Evolutionary conservation across 768 basidiomycete species (phyloP).

Genomic region (Auriscalpium vulgare): DNA sequence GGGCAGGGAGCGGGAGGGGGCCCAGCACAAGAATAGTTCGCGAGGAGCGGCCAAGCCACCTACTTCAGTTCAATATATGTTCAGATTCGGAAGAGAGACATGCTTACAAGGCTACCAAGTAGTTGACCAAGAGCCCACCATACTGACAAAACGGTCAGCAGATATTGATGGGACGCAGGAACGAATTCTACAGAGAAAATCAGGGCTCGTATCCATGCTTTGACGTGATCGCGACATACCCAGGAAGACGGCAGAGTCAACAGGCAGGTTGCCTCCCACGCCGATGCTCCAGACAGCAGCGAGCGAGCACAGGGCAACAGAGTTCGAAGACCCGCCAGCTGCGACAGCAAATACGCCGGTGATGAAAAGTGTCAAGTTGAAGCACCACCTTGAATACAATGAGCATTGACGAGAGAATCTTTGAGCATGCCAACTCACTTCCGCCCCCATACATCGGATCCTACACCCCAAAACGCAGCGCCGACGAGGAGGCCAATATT

Average conservation of each 20-base stretch:
- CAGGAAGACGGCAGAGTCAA: conserved; percentile 70
- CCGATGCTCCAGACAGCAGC: conserved; percentile 56
- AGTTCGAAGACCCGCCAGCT: conserved; percentile 52
- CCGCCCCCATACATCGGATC: conserved; percentile 66
- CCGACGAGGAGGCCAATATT: conserved; percentile 67
- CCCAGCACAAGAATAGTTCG: conserved; percentile 54
- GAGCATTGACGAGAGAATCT: background rate
- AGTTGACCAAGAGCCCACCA: conserved; percentile 81
- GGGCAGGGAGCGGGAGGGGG: conserved; percentile 27
- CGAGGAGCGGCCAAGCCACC: conserved; percentile 68
- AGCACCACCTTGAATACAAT: conserved; percentile 40
- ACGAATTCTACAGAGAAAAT: conserved; percentile 44
- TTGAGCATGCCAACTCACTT: conserved; percentile 27
- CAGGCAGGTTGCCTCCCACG: conserved; percentile 67
- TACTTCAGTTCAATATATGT: conserved; percentile 15
- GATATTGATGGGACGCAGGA: conserved; percentile 65
- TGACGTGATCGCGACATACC: conserved; percentile 29
- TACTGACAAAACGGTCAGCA: conserved; percentile 65
- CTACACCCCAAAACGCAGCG: conserved; percentile 60
- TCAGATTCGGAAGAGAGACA: background rate
- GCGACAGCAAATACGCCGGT: conserved; percentile 58
- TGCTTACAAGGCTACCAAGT: conserved; percentile 40
- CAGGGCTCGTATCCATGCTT: too few species aligned
- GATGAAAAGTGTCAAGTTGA: conserved; percentile 65
- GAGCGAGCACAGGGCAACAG: conserved; percentile 41